Evolutionary conservation across 164 flowering plant species (phyloP), one percentile per base, ranked within the genome.

Genomic region (Magnolia kwangsiensis): DNA sequence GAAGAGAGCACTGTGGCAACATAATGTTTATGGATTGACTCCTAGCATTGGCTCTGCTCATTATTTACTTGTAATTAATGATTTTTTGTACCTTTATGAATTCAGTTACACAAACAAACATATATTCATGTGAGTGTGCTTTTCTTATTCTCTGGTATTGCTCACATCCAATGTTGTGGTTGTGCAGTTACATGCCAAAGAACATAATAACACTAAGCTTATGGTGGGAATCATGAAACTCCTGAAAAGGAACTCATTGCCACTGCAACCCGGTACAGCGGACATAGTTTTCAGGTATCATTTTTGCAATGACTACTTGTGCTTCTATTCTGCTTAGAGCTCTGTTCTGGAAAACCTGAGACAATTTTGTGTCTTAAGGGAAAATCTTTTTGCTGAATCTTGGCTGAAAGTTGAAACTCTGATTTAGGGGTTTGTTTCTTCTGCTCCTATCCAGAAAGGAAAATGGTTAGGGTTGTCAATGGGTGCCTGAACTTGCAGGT

Each of bases 201-300:
- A 88, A 76, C 90, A 91, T 64, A 94, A 89, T 75, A 91, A 94
- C 84, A 73, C 72, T 63, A 82, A 84, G 50, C 90, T 90, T 63
- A 86, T 94, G 98, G 88, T 77, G 45, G 89, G 91, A 21, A 75
- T 92, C 19, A 88, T 96, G 95, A 84, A 86, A 68, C 88, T 90
- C 67, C 37, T 94, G 83, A 90, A 89, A 80, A 84, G 67, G 81
- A 96, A 94, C 84, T 82, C 81, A 80, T 76, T 96, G 64, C 91
- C 93, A 37, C 65, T 92, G 79, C 98, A 94, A 80, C 88, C 99
- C 80, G 89, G 93, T 63, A 96, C 98, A 14, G 98, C 98, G 61
- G 99, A 96, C 86, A 88, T 94, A 73, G 90, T 94, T 74, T 93
- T 92, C 87, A 91, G 98, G 99, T 96, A 7, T 8, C 71, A 68